Percentiles rank a stretch among this genome's conserved stretches.
Conservation (phyloP, 768 basidiomycete species). For the Cystobasidium ongulense region DNA sequence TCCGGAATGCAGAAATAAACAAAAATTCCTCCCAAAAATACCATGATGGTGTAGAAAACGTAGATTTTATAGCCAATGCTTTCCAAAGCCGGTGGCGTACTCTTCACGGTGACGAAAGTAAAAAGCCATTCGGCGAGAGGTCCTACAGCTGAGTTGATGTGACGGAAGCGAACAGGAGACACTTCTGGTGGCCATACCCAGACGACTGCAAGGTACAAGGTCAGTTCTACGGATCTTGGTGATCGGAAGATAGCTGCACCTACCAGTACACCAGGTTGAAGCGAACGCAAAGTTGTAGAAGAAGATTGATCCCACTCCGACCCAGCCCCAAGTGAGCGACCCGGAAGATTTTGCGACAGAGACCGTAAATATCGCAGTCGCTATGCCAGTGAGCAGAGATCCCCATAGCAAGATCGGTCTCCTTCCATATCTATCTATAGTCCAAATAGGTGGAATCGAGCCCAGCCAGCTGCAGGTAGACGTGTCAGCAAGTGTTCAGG, state of each 20-base stretch:
- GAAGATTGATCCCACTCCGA: conserved; percentile 6
- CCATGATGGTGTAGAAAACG: conserved; percentile 17
- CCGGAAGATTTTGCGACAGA: conserved; percentile 11
- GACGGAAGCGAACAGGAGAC: neutral
- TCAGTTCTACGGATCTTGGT: neutral
- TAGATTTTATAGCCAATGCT: conserved; percentile 6
- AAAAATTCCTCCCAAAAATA: neutral
- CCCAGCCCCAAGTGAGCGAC: neutral
- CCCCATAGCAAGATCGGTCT: conserved; percentile 9
- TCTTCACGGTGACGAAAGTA: conserved; percentile 11
- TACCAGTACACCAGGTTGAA: conserved; percentile 1
- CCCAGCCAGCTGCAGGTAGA: neutral
- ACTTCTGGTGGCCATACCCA: conserved; percentile 17
- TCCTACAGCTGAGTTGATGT: conserved; percentile 4
- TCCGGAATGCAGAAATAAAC: conserved; percentile 18
- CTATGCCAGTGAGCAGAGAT: neutral
- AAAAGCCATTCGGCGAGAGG: conserved; percentile 16
- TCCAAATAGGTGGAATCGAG: conserved; percentile 2
- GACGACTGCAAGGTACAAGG: neutral
- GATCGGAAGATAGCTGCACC: neutral
- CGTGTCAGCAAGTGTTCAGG: too few species aligned
- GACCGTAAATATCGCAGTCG: neutral
- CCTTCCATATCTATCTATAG: conserved; percentile 8
- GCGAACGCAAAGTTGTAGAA: conserved; percentile 17
- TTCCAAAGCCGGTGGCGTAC: conserved; percentile 11